A percentile compares a stretch with the other conserved stretches of the same genome.
Evolutionary conservation across 768 basidiomycete species (phyloP).

Genomic region (Plicaturopsis crispa): DNA sequence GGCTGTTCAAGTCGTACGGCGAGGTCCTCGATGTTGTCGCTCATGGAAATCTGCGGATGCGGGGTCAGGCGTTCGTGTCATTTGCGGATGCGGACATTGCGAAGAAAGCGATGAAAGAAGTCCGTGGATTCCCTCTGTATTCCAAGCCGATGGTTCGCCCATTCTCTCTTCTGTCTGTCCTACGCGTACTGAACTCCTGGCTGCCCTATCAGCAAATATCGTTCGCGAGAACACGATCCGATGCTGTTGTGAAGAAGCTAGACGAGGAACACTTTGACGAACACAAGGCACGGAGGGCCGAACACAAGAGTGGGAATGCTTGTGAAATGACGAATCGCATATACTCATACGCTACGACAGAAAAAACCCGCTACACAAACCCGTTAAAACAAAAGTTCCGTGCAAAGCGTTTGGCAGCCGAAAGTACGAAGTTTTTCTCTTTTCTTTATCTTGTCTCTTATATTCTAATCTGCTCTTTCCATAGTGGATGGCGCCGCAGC

Average conservation of each 20-base stretch:
- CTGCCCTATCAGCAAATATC: constrained; percentile 72
- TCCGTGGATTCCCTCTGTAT: constrained; percentile 89
- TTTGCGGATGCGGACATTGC: constrained; percentile 81
- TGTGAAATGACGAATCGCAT: constrained; percentile 18
- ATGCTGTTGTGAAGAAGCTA: constrained; percentile 77
- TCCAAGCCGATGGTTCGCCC: constrained; percentile 87
- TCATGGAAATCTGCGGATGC: constrained; percentile 91
- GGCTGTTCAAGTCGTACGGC: constrained; percentile 90
- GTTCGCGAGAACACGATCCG: constrained; percentile 83
- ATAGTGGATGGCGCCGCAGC: constrained; percentile 66
- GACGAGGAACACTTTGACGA: constrained; percentile 61
- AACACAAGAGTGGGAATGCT: constrained; percentile 89
- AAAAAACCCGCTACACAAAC: constrained; percentile 78
- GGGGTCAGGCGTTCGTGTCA: constrained; percentile 97
- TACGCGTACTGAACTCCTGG: constrained; percentile 1
- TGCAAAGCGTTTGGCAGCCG: constrained; percentile 73
- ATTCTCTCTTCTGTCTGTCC: background rate
- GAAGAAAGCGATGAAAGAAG: constrained; percentile 85
- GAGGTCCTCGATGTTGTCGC: constrained; percentile 94
- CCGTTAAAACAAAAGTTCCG: constrained; percentile 83
- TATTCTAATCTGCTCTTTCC: constrained; percentile 5
- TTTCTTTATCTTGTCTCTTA: constrained; percentile 4
- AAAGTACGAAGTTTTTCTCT: constrained; percentile 42
- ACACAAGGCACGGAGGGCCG: constrained; percentile 67
- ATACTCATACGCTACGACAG: constrained; percentile 28